Evolutionary conservation across 1,284 basidiomycete genomes (phyloP).

Genomic region (Anthracocystis walkeri): DNA sequence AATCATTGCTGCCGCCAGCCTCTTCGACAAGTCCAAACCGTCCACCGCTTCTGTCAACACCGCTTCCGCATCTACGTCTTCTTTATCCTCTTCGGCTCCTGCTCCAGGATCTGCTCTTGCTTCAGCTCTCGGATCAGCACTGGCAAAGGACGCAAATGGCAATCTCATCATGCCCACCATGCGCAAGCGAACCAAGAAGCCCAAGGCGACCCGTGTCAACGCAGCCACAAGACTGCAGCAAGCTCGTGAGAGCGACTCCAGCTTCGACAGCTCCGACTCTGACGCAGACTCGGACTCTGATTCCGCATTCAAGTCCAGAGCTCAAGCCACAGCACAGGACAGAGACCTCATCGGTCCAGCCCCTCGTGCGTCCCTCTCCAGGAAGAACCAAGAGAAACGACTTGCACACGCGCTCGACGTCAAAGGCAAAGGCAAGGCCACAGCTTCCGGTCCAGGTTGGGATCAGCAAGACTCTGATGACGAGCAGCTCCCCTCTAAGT

Average conservation of each 20-base stretch:
- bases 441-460: conserved; percentile 24
- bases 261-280: conserved; percentile 62
- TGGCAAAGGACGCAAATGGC: conserved; percentile 61
- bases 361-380: conserved; percentile 33
- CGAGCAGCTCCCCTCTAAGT: conserved; percentile 6
- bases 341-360: conserved; percentile 35
- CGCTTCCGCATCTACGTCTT: conserved; percentile 9
- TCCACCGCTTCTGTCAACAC: conserved; percentile 2
- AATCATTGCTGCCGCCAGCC: conserved; percentile 47
- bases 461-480: conserved; percentile 37
- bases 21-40: conserved; percentile 41
- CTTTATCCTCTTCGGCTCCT: conserved; percentile 12
- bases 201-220: conserved; percentile 34
- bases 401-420: conserved; percentile 2
- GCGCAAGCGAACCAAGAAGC: conserved; percentile 56
- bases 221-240: conserved; percentile 38
- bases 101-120: conserved; percentile 32
- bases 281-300: conserved; percentile 28
- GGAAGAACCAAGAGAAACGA: conserved; percentile 42
- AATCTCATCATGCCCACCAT: conserved; percentile 48
- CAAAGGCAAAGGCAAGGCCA: conserved; percentile 40
- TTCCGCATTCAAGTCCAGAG: conserved; percentile 13
- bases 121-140: conserved; percentile 59
- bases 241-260: conserved; percentile 45
- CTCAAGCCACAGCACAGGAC: background rate